Conservation (phyloP, 176 grass and related monocot species). For the Melocanna baccifera region DNA sequence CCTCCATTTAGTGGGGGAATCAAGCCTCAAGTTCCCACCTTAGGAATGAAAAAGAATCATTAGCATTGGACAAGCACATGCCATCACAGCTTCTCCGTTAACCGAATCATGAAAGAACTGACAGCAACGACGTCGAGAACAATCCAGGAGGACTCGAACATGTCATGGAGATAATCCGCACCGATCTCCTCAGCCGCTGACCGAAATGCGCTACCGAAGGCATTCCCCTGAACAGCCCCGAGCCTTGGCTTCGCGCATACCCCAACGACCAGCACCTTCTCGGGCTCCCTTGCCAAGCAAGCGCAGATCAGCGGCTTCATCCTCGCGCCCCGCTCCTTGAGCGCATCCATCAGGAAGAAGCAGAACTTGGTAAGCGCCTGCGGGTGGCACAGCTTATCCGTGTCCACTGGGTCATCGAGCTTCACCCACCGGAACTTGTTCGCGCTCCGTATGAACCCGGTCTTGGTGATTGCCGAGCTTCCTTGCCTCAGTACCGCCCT, state of each 20-base stretch:
- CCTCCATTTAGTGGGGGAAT: conserved; percentile 22
- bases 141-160: conserved; percentile 94
- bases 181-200: conserved; percentile 62
- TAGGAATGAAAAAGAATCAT: too few relatives aligned
- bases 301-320: conserved; percentile 77
- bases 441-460: conserved; percentile 68
- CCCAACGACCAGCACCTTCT: conserved; percentile 70
- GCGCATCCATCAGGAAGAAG: conserved; percentile 81
- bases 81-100: conserved; percentile 77
- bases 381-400: conserved; percentile 55
- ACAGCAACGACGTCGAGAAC: conserved; percentile 63
- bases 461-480: conserved; percentile 82
- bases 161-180: conserved; percentile 68
- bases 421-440: conserved; percentile 89
- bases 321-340: conserved; percentile 81
- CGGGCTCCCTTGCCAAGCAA: conserved; percentile 56
- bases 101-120: conserved; percentile 81
- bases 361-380: conserved; percentile 86
- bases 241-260: conserved; percentile 76
- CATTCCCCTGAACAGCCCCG: conserved; percentile 75
- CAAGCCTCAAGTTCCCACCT: not conserved
- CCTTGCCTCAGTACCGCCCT: conserved; percentile 80
- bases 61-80: too few relatives aligned
- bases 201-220: conserved; percentile 70
- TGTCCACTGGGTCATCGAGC: conserved; percentile 80